Conservation (phyloP, 257 asterid genomes). For the Penstemon eatonii region DNA sequence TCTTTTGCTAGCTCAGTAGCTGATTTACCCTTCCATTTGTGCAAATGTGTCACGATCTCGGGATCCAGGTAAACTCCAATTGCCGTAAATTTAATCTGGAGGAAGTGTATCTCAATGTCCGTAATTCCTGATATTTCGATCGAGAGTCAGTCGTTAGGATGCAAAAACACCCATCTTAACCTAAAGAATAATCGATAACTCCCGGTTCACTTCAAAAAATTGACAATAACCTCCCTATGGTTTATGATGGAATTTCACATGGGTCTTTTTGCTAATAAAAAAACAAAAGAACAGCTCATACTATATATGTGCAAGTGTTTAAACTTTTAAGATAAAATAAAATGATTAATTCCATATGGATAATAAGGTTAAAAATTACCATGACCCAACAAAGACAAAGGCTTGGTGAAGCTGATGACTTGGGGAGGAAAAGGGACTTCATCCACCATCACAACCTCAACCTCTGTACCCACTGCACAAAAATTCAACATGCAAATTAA, state of each 20-base stretch:
- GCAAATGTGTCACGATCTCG: conserved; percentile 52
- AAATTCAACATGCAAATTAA: not conserved
- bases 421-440: conserved; percentile 57
- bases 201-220: not conserved
- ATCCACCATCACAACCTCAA: conserved; percentile 47
- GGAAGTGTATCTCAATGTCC: conserved; percentile 89
- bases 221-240: not conserved
- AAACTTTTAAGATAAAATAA: too few species aligned
- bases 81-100: conserved; percentile 93
- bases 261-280: too few species aligned
- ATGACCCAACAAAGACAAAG: conserved; percentile 51
- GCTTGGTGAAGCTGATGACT: conserved; percentile 39
- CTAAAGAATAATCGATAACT: too few species aligned
- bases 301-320: too few species aligned
- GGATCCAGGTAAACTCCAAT: conserved; percentile 92
- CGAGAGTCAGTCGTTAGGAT: not conserved
- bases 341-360: too few species aligned
- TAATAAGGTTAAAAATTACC: conserved; percentile 32
- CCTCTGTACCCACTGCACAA: conserved; percentile 53
- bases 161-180: too few species aligned
- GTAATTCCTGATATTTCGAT: conserved; percentile 66
- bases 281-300: too few species aligned
- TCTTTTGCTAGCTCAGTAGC: conserved; percentile 53
- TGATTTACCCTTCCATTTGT: conserved; percentile 69
- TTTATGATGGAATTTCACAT: too few species aligned